Base-by-base conservation (phyloP, 768 basidiomycete species). In the Pulveroboletus sp. region DNA sequence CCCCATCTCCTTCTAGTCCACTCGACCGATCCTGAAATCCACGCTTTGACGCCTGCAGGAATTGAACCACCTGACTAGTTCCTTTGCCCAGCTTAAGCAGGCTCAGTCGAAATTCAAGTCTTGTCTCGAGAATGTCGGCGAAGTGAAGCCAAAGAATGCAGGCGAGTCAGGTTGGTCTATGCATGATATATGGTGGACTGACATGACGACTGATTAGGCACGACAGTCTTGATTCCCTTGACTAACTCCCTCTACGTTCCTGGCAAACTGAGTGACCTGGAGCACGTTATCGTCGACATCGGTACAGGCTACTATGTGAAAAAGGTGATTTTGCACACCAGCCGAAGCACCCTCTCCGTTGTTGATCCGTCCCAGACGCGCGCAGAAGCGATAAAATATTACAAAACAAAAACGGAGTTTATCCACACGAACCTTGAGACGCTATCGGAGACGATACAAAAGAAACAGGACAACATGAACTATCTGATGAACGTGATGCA, bases 231-330 rank as follows among this genome's bases (percentile, higher is more conserved):
- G 12, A 90, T 98, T 9, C 95, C 96, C 6, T 69, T 98, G 47
- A 97, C 93, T 14, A 91, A 89, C 67, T 97, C 94, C 1, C 78
- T 99, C 2, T 98, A 97, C 63, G 88, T 98, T 24, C 93, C 95
- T 2, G 96, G 94, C 17, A 92, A 85, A 69, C 76, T 98, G 41
- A 76, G 74, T 37, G 88, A 96, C 62, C 68, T 80, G 1, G 86
- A 93, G 39, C 80, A 91, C 58, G 94, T 99, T 41, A 85, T 98
- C 54, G 82, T 98, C 35, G 96, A 99, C 65, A 78, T 98, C 26
- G 96, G 96, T 1, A 98, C 95, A 0, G 95, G 96, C 0, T 99
- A 97, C 69, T 97, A 86, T 58, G 89, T 98, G 15, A 84, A 90
- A 70, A 99, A 98, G 79, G 96, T 91, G 41, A 43, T 27, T 8